Evolutionary conservation across 805 yeast genomes (phyloP), one percentile per base, ranked within the genome.

Genomic region (Ogataea chonburiensis): DNA sequence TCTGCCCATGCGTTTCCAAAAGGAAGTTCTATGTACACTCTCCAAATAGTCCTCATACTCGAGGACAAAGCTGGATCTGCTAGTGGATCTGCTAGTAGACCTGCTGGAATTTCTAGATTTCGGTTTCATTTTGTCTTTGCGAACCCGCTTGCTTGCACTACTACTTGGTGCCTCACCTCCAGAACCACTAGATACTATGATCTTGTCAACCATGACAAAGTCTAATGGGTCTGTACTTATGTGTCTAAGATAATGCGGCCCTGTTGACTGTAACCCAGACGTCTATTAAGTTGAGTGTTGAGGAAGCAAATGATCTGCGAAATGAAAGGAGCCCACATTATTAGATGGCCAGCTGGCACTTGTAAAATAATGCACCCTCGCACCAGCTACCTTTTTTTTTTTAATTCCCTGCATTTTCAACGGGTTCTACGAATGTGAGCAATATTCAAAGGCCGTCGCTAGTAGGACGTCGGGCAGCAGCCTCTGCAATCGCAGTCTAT

Each of bases 401-500:
- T n/a, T n/a, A n/a, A n/a, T n/a, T n/a, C n/a, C n/a, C n/a, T n/a
- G n/a, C n/a, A n/a, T n/a, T n/a, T n/a, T n/a, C n/a, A n/a, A n/a
- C n/a, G n/a, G n/a, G n/a, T n/a, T n/a, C n/a, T n/a, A n/a, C n/a
- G 14, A 11, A 34, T 41, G 46, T 44, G 26, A 22, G 37, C 37
- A 29, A 29, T 42, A 40, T 40, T 46, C 49, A 38, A 43, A 43
- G 43, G 46, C 33, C 31, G 24, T 32, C 28, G 26, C 18, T 31
- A 35, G 29, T 6, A 8, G 27, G 11, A 10, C 11, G 3, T 14
- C 32, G 31, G 35, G 27, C 27, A 23, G 24, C 28, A 31, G 27
- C 46, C 47, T 41, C 46, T 42, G 47, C 43, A 43, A 46, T 37
- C 32, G 33, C 34, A 31, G 38, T 53, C 33, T 14, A 43, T 74